Evolutionary conservation across 345 rosid species (phyloP).

Genomic region (Psidium friedrichsthalianum): DNA sequence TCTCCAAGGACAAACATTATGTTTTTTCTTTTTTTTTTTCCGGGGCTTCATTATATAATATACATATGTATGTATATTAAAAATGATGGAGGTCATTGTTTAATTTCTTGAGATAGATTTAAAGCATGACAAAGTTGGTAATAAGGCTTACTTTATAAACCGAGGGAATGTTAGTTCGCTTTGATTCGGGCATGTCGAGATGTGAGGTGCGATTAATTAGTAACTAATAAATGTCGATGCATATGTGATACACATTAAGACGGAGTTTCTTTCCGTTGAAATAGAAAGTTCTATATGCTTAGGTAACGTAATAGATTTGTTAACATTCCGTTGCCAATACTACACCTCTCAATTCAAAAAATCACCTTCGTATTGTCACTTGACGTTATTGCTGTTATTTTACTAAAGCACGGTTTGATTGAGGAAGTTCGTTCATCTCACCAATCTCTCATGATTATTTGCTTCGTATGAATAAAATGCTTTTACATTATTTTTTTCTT

Average conservation of each 20-base stretch:
- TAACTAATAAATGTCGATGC: not conserved
- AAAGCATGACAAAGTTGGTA: not conserved
- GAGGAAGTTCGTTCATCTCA: no score
- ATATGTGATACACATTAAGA: not conserved
- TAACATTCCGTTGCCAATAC: not conserved
- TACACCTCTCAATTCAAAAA: not conserved
- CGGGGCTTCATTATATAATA: no score
- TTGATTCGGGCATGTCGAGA: rapidly evolving
- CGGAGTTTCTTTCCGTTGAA: rapidly evolving
- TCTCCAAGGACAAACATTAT: no score
- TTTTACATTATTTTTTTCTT: no score
- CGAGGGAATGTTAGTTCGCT: not conserved
- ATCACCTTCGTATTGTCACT: not conserved
- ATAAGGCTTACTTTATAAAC: not conserved
- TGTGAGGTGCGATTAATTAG: not conserved
- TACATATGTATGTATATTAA: no score
- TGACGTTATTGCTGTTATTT: not conserved
- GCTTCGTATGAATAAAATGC: no score
- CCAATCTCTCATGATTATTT: no score
- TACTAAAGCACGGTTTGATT: no score
- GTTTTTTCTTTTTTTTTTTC: no score
- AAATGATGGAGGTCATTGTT: no score
- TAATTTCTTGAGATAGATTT: not conserved
- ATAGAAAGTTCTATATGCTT: not conserved
- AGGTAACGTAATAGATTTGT: not conserved